Conservation (phyloP, 2,329 filamentous ascomycete species). For the Aspergillus puulaauensis region DNA sequence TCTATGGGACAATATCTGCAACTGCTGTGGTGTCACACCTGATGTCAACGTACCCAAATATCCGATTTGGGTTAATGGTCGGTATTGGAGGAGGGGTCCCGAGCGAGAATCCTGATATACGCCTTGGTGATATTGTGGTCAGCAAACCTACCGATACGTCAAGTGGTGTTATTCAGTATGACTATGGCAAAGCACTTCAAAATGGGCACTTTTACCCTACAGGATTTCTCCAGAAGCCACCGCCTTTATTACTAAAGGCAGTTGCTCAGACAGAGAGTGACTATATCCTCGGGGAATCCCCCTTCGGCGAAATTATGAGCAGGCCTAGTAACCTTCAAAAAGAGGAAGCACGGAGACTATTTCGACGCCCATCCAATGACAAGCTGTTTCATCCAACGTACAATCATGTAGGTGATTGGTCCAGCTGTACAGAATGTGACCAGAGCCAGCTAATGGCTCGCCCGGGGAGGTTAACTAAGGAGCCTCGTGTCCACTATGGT, state of each 20-base stretch:
- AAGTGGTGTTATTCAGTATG: constrained; percentile 29
- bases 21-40: no score
- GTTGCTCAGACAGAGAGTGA: background rate
- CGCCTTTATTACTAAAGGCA: background rate
- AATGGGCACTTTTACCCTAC: background rate
- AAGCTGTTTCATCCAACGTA: background rate
- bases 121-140: constrained; percentile 32
- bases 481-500: no score
- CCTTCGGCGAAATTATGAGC: background rate
- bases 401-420: background rate
- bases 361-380: background rate
- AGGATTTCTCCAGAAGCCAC: background rate
- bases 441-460: background rate
- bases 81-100: constrained; percentile 41
- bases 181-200: constrained; percentile 21
- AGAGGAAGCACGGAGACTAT: background rate
- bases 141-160: constrained; percentile 12
- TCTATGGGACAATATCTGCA: no score
- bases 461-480: background rate
- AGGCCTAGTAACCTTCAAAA: background rate
- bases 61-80: constrained; percentile 36
- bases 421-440: background rate
- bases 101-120: constrained; percentile 24
- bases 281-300: background rate
- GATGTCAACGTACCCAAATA: no score